Base-by-base conservation (phyloP, 805 yeast species). In the Yarrowia porcina region DNA sequence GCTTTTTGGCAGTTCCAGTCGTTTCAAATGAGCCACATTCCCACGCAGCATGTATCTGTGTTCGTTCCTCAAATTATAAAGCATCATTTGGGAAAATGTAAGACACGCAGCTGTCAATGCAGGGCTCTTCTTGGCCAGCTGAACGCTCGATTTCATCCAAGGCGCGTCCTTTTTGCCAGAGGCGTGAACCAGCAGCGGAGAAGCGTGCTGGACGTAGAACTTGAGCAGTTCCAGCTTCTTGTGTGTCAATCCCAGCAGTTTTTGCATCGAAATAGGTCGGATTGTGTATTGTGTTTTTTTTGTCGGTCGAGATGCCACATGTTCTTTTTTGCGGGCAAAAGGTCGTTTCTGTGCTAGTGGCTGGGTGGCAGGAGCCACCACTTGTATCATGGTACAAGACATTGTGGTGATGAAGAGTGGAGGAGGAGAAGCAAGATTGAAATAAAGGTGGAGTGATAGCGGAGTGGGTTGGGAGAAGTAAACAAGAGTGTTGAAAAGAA, bases 151-250 rank as follows among this genome's bases (percentile, higher is more conserved):
- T 17, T 44, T 44, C 50, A 44, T 44, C 50, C 50, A 44, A 5
- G 35, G 23, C 2, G 50, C 50, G 33, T 44, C 33, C 11, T 27
- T 44, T 12, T 27, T 18, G 15, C 50, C 50, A 6, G 50, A 17
- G 3, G 33, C 50, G 50, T 44, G 50, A 9, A 27, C 50, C 35
- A 44, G 50, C 21, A 17, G 10, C 11, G 50, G 50, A 9, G 50
- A 44, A 12, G 50, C 50, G 21, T 27, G 9, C 17, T 11, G 13
- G 6, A 44, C 50, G 50, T 44, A 44, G 35, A 44, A 44, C 23
- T 44, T 44, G 50, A 44, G 50, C 50, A 44, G 50, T 9, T 44
- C 50, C 21, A 44, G 50, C n/a, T 44, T 44, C 9, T n/a, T 27
- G 35, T 27, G 35, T 0, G 50, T 44, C 23, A 44, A 10, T 5